Evolutionary conservation across 805 yeast species (phyloP), one percentile per base, ranked within the genome.

Genomic region (Myxozyma sirexii): DNA sequence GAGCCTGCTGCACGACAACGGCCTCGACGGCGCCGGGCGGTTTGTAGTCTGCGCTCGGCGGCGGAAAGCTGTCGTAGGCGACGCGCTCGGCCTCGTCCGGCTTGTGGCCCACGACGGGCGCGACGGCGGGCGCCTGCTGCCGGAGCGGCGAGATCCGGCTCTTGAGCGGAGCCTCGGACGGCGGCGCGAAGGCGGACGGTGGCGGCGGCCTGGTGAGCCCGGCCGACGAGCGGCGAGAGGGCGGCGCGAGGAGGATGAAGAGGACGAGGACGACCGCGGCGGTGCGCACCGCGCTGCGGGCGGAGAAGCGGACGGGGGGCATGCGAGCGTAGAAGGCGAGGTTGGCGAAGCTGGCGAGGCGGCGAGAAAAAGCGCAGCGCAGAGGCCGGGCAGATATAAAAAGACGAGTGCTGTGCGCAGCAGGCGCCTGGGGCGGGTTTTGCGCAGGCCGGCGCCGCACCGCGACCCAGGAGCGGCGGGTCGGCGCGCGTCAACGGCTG

Each of bases 221-320:
- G n/a, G n/a, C n/a, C n/a, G n/a, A n/a, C n/a, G 33, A 29, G 33
- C 33, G 33, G 10, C 50, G 39, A 26, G 49, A 15, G 21, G 50
- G 45, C 4, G 53, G 52, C 2, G 46, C 33, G 50, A 56, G 37
- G 38, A 55, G 50, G 50, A 59, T 31, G 31, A 45, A 31, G 45
- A 56, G 42, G 43, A 51, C 54, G 54, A 27, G 29, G 38, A 51
- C n/a, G 29, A 52, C 53, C 43, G 41, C 54, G 42, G 29, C 50
- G 45, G 42, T 37, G 42, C 50, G 54, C 38, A 50, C 41, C 19
- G 23, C 39, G 17, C 45, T 8, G 51, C 56, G 46, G 29, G 33
- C 48, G 24, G 47, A 4, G 29, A 42, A 13, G 17, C 41, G 47
- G 19, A 42, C 21, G 29, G 41, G 31, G 31, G 55, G 47, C 45